These are phyloP conservation scores for Wickerhamomyces ciferrii DNA, from an alignment of 805 yeast species.

Conservation along the genomic window DNA sequence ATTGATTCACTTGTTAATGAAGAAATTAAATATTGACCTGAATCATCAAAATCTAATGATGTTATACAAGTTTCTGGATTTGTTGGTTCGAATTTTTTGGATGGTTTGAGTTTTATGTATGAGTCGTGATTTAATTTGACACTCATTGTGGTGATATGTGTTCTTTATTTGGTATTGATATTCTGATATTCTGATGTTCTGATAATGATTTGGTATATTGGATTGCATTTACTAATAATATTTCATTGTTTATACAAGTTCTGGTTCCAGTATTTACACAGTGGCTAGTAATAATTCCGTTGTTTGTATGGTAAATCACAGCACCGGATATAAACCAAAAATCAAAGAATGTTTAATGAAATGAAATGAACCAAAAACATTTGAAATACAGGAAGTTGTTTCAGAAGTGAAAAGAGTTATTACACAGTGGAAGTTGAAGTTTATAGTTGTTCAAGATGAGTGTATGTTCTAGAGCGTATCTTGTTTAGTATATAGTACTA, in stretches of 20 bases:
- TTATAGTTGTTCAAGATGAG: background rate
- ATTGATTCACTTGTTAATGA: constrained; percentile 79
- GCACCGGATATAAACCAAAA: no score
- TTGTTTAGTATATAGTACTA: no score
- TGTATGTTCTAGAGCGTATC: no score
- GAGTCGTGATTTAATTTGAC: constrained; percentile 16
- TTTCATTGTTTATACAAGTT: background rate
- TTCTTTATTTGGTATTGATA: no score
- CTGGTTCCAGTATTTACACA: background rate
- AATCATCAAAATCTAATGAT: constrained; percentile 73
- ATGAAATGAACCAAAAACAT: background rate
- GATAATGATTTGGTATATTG: no score
- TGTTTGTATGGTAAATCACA: no score
- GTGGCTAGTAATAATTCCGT: background rate
- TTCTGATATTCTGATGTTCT: no score
- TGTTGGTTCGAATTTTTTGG: constrained; percentile 47
- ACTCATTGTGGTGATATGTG: background rate
- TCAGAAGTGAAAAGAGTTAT: no score
- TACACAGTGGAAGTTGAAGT: no score
- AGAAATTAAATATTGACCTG: constrained; percentile 72
- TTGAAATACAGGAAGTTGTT: no score
- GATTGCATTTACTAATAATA: no score
- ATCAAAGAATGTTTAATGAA: no score
- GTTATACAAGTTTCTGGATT: constrained; percentile 49
- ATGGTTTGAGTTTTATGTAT: constrained; percentile 28